phyloP scores from a whole-genome alignment of 23 red algal genomes.

The Rhodosorus marinus region DNA sequence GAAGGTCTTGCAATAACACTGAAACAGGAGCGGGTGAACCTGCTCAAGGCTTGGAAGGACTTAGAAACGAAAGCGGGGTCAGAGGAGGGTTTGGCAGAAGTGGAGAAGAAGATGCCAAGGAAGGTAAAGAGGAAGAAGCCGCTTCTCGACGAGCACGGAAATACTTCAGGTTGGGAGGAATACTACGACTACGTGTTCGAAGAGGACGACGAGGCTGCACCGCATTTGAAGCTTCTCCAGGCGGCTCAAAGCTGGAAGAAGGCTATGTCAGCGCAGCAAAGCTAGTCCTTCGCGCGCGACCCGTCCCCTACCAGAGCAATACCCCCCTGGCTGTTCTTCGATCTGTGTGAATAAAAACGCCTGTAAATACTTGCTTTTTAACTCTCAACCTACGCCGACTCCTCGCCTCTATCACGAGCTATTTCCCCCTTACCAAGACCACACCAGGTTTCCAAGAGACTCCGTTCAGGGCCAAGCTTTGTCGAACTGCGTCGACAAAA shows the following conservation, averaged over 20 bases:
- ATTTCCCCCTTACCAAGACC: no score
- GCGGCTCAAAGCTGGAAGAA: conserved; percentile 38
- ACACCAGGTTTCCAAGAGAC: no score
- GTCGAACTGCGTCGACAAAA: no score
- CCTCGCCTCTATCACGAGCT: no score
- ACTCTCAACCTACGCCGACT: no score
- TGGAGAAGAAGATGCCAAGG: conserved; percentile 3
- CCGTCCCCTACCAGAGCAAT: no score
- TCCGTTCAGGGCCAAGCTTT: no score
- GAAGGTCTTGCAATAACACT: background rate
- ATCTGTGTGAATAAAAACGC: no score
- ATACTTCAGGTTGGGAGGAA: conserved; percentile 14
- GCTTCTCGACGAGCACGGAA: background rate
- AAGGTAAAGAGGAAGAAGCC: conserved; percentile 9
- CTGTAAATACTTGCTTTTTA: no score
- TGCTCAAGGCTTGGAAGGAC: conserved; percentile 12
- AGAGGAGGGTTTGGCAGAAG: background rate
- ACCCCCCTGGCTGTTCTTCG: no score
- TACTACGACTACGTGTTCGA: conserved; percentile 19
- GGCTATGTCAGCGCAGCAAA: background rate
- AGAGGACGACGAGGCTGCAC: conserved; percentile 8
- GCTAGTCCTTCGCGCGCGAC: no score
- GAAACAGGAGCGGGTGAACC: background rate
- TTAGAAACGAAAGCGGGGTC: conserved; percentile 1
- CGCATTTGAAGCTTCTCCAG: conserved; percentile 15